These are phyloP conservation scores for Colletotrichum sp. DNA, from an alignment of 2,329 filamentous ascomycete species.

Conservation along the genomic window DNA sequence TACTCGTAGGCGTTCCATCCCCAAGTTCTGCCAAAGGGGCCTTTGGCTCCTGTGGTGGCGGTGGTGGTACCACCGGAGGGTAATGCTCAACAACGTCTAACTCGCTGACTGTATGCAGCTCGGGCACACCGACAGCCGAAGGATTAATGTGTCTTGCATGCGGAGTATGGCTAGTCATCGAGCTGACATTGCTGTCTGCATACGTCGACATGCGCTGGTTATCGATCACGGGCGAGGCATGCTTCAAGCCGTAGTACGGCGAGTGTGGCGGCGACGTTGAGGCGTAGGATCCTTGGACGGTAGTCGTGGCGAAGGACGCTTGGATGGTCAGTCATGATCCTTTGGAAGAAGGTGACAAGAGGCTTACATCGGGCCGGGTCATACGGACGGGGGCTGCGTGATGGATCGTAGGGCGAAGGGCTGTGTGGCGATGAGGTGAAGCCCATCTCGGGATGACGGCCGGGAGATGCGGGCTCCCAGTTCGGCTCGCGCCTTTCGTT, in stretches of 20 bases:
- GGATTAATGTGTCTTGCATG: neutral
- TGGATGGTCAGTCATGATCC: neutral
- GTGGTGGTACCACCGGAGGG: neutral
- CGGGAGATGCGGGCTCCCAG: conserved; percentile 1
- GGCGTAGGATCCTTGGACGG: neutral
- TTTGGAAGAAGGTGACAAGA: neutral
- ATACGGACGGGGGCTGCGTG: neutral
- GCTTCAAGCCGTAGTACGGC: conserved; percentile 3
- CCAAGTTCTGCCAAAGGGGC: neutral
- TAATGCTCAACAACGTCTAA: neutral
- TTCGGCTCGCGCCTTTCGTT: conserved; percentile 13
- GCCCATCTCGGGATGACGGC: conserved; percentile 9
- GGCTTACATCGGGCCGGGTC: conserved; percentile 3
- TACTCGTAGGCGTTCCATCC: neutral
- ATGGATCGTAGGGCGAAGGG: neutral
- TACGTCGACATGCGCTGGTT: neutral
- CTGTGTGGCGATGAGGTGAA: conserved; percentile 3
- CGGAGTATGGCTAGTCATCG: neutral
- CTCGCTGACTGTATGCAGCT: conserved; percentile 13
- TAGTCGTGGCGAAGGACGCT: conserved; percentile 8
- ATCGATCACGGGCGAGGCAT: neutral
- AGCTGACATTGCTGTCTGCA: conserved; percentile 11
- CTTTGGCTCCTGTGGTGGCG: neutral
- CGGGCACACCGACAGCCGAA: neutral
- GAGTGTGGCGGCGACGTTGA: conserved; percentile 5